Percentiles rank a stretch among this genome's conserved stretches.
phyloP scores from a whole-genome alignment of 1,284 basidiomycete genomes.

The Pterulicium gracile region DNA sequence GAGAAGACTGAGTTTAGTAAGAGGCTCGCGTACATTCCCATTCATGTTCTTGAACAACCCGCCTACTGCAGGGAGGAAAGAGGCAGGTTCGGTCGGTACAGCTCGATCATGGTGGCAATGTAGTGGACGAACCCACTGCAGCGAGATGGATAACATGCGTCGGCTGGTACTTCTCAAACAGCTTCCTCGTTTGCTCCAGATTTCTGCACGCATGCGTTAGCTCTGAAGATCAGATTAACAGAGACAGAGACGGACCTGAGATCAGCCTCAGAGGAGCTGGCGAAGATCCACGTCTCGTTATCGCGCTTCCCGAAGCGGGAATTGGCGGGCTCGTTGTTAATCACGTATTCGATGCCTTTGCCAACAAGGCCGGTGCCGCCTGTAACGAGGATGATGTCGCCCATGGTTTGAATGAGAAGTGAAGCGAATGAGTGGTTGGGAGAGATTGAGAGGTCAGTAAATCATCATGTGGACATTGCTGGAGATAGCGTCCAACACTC shows the following conservation, averaged over 20 bases:
- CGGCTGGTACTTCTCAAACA: slow-evolving; percentile 82
- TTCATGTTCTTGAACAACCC: slow-evolving; percentile 90
- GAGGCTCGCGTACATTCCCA: slow-evolving; percentile 49
- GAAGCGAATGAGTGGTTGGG: too few relatives aligned
- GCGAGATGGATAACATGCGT: slow-evolving; percentile 89
- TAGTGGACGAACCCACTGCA: slow-evolving; percentile 57
- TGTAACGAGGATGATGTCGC: slow-evolving; percentile 63
- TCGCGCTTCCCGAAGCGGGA: slow-evolving; percentile 66
- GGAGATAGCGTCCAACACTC: too few relatives aligned
- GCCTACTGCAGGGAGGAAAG: slow-evolving; percentile 46
- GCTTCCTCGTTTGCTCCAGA: slow-evolving; percentile 44
- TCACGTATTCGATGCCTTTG: slow-evolving; percentile 65
- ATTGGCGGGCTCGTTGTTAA: slow-evolving; percentile 66
- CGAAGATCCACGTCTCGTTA: slow-evolving; percentile 81
- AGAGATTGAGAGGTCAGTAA: too few relatives aligned
- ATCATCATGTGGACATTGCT: too few relatives aligned
- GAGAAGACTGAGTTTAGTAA: slow-evolving; percentile 4
- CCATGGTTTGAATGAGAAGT: slow-evolving; percentile 21
- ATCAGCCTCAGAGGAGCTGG: slow-evolving; percentile 67
- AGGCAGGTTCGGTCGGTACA: too few relatives aligned
- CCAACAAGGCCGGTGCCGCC: slow-evolving; percentile 84
- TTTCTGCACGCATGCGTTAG: slow-evolving; percentile 31
- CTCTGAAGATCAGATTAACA: neutral
- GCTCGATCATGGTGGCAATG: too few relatives aligned
- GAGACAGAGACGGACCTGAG: slow-evolving; percentile 38